Conservation (phyloP, 2,329 filamentous ascomycete species). For the Aurifilum marmelostoma region DNA sequence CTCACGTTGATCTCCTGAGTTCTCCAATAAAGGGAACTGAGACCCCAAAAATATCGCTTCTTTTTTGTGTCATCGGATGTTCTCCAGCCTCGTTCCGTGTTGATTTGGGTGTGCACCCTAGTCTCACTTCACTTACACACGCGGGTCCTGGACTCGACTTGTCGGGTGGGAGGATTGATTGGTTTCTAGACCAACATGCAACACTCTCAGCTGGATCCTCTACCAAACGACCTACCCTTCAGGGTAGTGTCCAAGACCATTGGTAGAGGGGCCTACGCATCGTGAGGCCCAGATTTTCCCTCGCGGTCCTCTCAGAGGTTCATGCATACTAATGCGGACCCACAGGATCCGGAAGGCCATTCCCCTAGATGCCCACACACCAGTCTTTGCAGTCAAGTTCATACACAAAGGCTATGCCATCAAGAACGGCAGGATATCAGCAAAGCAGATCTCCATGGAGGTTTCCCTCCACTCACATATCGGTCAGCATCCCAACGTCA, state of each 20-base stretch:
- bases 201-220: constrained; percentile 85
- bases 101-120: constrained; percentile 9
- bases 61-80: constrained; percentile 10
- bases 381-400: constrained; percentile 96
- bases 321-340: constrained; percentile 30
- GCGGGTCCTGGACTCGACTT: constrained; percentile 3
- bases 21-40: background rate
- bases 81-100: background rate
- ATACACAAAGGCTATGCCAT: constrained; percentile 97
- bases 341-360: constrained; percentile 88
- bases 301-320: constrained; percentile 25
- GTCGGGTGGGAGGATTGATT: background rate
- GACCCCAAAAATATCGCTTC: constrained; percentile 1
- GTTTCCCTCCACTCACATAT: constrained; percentile 87
- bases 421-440: constrained; percentile 82
- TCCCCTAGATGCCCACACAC: constrained; percentile 67
- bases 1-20: background rate
- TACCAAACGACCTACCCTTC: constrained; percentile 86
- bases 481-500: constrained; percentile 88
- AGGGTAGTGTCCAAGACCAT: constrained; percentile 96
- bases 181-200: constrained; percentile 46
- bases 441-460: constrained; percentile 90
- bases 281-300: constrained; percentile 57
- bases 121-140: constrained; percentile 8
- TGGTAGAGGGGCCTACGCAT: constrained; percentile 94